A percentile compares a stretch with the other conserved stretches of the same genome.
These are phyloP conservation scores for Fragosphaeria purpurea DNA, from an alignment of 2,329 filamentous ascomycete species.

Conservation along the genomic window DNA sequence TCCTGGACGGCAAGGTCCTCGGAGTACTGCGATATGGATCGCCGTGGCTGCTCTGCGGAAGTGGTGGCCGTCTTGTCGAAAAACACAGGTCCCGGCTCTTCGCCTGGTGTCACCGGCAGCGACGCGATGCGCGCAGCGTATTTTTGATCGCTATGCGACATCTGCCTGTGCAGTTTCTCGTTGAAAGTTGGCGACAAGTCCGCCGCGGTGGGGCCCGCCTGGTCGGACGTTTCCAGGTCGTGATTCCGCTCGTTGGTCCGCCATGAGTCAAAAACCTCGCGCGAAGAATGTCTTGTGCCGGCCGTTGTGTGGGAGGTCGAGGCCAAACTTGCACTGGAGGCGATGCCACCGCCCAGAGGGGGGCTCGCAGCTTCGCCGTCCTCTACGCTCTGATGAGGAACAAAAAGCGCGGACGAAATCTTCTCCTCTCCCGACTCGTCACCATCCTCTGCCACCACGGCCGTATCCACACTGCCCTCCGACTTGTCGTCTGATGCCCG, in stretches of 20 bases:
- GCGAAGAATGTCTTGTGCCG: slow-evolving; percentile 13
- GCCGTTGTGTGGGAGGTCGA: slow-evolving; percentile 7
- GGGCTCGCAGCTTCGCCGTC: slow-evolving; percentile 27
- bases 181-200: slow-evolving; percentile 1
- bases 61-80: slow-evolving; percentile 22
- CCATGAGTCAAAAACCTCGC: slow-evolving; percentile 39
- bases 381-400: slow-evolving; percentile 59
- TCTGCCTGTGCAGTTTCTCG: slow-evolving; percentile 6
- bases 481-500: slow-evolving; percentile 27
- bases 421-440: slow-evolving; percentile 69
- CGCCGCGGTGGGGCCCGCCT: slow-evolving; percentile 3
- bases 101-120: slow-evolving; percentile 11
- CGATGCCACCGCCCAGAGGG: not conserved
- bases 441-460: slow-evolving; percentile 34
- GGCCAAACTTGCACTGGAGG: not conserved
- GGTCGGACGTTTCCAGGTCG: slow-evolving; percentile 22
- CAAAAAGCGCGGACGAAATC: slow-evolving; percentile 76
- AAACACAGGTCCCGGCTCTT: slow-evolving; percentile 29
- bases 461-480: slow-evolving; percentile 22
- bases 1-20: slow-evolving; percentile 39
- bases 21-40: slow-evolving; percentile 31
- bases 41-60: slow-evolving; percentile 24
- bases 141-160: slow-evolving; percentile 9
- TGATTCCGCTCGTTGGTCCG: slow-evolving; percentile 26
- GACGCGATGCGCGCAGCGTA: slow-evolving; percentile 8